Base-by-base conservation (phyloP, 2,329 filamentous ascomycete species). In the Fusarium sublunatum region DNA sequence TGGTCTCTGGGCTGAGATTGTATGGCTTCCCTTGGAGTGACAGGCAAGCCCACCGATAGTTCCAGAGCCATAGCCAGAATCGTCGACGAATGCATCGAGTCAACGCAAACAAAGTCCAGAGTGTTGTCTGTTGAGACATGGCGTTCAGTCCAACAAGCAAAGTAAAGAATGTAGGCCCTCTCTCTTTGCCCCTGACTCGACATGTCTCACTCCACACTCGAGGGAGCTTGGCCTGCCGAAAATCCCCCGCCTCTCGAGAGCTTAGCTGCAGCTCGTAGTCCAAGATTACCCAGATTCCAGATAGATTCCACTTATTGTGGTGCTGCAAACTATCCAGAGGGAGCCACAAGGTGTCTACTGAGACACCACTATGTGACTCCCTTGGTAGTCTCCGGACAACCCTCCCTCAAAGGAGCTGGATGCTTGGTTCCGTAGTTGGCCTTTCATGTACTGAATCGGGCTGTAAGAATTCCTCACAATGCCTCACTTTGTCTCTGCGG, bases 271-370 rank as follows among this genome's bases (percentile, higher is more conserved):
- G 34, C 42, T 65, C 44, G 41, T 22, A 29, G 39, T 12, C 29
- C 53, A 48, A 70, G 50, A 69, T 70, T 69, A 52, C 50, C 45
- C 28, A 24, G 65, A 70, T 71, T 71, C 69, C 69, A 64, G 49
- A 48, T 54, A n/a, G 7, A 34, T 6, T 32, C 40, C 32, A 47
- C 32, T 24, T 22, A 24, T 19, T 53, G 29, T 36, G 57, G 42
- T 29, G 11, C 12, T 22, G 19, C n/a, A 12, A 15, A 22, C 36
- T 48, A 10, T 31, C 31, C 28, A 31, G 34, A 54, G 38, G 11
- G 31, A 39, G 46, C 25, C 42, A 52, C 38, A 24, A n/a, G 19
- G 10, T 46, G 59, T 12, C n/a, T 12, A 15, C 53, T 66, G 58
- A 66, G 49, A 66, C 62, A 59, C 42, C 22, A 22, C 28, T 43